Base-by-base conservation (phyloP, 2,329 filamentous ascomycete genomes). In the Coccinonectria pachysandricola region DNA sequence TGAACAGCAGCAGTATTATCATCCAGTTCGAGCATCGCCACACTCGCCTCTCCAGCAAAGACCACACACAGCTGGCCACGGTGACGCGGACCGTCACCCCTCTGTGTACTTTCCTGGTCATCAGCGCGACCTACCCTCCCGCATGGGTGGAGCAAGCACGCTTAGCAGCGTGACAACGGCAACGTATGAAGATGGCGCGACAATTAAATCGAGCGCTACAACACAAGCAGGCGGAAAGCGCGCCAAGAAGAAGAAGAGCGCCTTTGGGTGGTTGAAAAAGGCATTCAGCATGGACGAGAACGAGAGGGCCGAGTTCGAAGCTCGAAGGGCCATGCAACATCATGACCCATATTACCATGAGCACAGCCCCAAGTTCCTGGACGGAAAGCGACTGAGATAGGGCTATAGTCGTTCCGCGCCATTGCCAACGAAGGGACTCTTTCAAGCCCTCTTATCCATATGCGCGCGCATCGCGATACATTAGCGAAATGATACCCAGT, bases 201-300 rank as follows among this genome's bases (percentile, higher is more conserved):
- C 48, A 7, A 39, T 42, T 7, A 41, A 40, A 10, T 47, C 36
- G 35, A 44, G 28, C 27, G 43, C 39, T n/a, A 46, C 35, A 10
- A 42, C 40, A 21, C 41, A 45, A 12, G 46, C 50, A 2, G 49
- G 45, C 11, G 48, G 53, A 13, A 59, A 58, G 29, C 54, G 62
- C 19, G 45, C 76, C 5, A 77, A 77, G 50, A 79, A 77, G 58
- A 78, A 78, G 59, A 65, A 71, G 36, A 77, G 74, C 40, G 71
- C 72, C 2, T 76, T 79, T 43, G 74, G 73, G 3, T 79, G 74
- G 74, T 50, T 79, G 30, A 78, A 77, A 51, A 78, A 79, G 54
- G 73, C 73, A 1, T 79, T 79, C 27, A 69, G 67, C 17, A 52
- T 79, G 14, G 72, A 75, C 34, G 74, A 79, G 12, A 71, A 77